phyloP scores from a whole-genome alignment of 495 filamentous ascomycete species.

The Letharia columbiana region DNA sequence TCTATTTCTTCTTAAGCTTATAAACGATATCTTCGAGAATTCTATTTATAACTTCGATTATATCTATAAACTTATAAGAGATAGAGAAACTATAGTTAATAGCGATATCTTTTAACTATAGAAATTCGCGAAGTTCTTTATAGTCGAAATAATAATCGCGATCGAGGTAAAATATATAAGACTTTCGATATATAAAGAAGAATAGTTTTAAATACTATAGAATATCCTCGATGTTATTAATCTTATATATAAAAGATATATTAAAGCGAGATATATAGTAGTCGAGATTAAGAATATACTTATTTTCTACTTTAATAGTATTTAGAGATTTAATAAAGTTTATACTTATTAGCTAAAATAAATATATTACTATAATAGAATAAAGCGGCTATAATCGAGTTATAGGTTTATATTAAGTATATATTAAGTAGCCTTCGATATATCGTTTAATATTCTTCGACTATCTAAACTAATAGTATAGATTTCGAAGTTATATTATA shows the following conservation, averaged over 20 bases:
- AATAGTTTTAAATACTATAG: background rate
- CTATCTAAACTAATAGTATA: too few relatives aligned
- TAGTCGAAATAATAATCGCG: background rate
- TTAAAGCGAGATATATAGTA: background rate
- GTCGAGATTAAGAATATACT: background rate
- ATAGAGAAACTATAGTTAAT: background rate
- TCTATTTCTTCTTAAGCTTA: background rate
- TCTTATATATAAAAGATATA: background rate
- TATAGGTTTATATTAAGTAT: too few relatives aligned
- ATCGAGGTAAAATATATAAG: background rate
- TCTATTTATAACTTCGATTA: background rate
- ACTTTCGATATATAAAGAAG: background rate
- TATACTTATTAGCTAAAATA: too few relatives aligned
- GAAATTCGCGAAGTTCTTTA: background rate
- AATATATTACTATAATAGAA: too few relatives aligned
- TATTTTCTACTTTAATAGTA: background rate
- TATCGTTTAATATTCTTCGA: too few relatives aligned
- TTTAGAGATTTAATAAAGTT: background rate
- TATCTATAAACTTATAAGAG: background rate
- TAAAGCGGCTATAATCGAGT: too few relatives aligned
- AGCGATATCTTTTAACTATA: background rate
- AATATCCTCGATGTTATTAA: background rate
- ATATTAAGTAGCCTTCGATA: too few relatives aligned
- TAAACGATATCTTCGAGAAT: background rate
- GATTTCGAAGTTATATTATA: too few relatives aligned